Conservation (phyloP, 495 filamentous ascomycete genomes). For the Eremomyces bilateralis region DNA sequence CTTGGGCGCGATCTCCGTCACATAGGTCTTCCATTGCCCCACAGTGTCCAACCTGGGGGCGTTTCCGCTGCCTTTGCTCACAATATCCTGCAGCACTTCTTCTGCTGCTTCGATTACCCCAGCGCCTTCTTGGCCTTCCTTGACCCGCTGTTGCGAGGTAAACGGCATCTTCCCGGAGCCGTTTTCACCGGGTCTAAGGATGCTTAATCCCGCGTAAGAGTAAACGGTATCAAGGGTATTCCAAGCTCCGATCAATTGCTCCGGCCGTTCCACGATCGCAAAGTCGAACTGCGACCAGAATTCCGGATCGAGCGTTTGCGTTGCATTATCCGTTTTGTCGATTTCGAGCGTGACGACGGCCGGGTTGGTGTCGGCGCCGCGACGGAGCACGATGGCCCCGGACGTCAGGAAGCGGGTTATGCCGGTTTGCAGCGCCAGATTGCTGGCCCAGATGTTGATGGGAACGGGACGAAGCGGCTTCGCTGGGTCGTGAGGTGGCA, state of each 20-base stretch:
- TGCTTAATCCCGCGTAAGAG: constrained; percentile 46
- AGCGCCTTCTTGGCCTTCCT: constrained; percentile 3
- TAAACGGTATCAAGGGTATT: constrained; percentile 42
- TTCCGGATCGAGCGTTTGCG: constrained; percentile 28
- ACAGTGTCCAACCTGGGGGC: constrained; percentile 16
- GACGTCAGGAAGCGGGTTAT: constrained; percentile 58
- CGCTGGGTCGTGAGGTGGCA: too few relatives aligned
- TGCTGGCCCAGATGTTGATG: constrained; percentile 33
- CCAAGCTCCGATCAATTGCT: constrained; percentile 41
- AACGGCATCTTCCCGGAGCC: too few relatives aligned
- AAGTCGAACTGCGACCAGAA: constrained; percentile 82
- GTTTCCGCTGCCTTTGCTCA: background rate
- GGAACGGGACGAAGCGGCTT: background rate
- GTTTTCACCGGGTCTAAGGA: constrained; percentile 42
- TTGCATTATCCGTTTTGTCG: constrained; percentile 43
- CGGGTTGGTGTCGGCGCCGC: constrained; percentile 4
- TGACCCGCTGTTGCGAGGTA: too few relatives aligned
- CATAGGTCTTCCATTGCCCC: constrained; percentile 24
- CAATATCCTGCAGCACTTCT: constrained; percentile 1
- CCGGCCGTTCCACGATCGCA: constrained; percentile 46
- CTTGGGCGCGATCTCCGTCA: too few relatives aligned
- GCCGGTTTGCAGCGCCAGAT: constrained; percentile 81
- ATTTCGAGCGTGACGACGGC: constrained; percentile 25
- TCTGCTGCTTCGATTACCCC: too few relatives aligned
- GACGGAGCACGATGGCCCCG: constrained; percentile 19